Base-by-base conservation (phyloP, 2,329 filamentous ascomycete genomes). In the Paecilomyces niveus region DNA sequence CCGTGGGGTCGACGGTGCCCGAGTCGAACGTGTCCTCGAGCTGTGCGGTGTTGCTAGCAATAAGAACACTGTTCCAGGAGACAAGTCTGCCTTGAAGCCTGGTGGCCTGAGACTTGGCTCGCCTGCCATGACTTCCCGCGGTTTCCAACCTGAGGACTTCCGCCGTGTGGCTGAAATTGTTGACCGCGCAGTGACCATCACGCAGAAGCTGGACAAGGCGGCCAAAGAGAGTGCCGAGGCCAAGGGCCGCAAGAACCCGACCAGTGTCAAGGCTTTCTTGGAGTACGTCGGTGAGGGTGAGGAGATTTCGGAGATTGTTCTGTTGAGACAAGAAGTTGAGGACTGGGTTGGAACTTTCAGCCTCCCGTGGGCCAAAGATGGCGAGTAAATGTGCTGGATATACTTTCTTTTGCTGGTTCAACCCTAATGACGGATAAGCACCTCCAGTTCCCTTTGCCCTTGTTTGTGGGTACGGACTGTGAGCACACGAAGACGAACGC, bases 261-360 rank as follows among this genome's bases (percentile, higher is more conserved):
- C 96, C 84, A 97, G 93, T 83, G 88, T 96, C 75, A 97, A 97
- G 86, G 94, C 97, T 79, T 97, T 97, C 87, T 90, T 92, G 81
- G 87, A 87, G 70, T 93, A 90, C 82, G 88, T 96, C 57, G 86
- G 89, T 55, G 75, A 90, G 85, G 80, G 83, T 64, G 92, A 93
- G 66, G 85, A 90, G 73, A 83, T 96, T 58, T 79, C 85, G 55
- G 89, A 93, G 80, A 93, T 99, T 80, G 88, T 89, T 72, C 84
- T 84, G 66, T 82, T 97, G 73, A 89, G 87, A 79, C 88, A 91
- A 80, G 93, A 97, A 83, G 94, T 99, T 71, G 85, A 92, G 57
- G 81, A 81, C 54, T 99, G 93, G 93, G 91, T 90, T 70, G 83
- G 83, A 68, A 87, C 85, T 62, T 99, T 99, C 86, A 93, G 93